Base-by-base conservation (phyloP, 352 stramenopile species). In the Globisporangium apiculatum region DNA sequence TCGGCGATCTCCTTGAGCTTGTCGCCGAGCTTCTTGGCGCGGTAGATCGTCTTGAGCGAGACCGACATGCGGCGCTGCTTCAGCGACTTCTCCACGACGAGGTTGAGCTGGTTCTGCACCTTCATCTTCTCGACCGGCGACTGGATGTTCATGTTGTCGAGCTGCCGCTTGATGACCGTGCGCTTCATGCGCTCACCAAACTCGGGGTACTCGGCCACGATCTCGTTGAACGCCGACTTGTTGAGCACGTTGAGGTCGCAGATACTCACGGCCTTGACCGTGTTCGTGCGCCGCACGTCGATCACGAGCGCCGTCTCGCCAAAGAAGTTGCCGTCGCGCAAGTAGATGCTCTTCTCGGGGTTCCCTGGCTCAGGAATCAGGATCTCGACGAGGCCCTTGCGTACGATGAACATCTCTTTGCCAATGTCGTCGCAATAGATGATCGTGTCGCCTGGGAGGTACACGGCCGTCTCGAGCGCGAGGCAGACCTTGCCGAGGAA, bases 381-480 rank as follows among this genome's bases (percentile, higher is more conserved):
- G 54, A 95, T 85, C 53, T 88, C 76, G 0, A 93, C 82, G n/a
- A 91, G 64, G 0, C 86, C 86, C 62, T 88, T 89, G n/a, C 77
- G 78, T 7, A 94, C 74, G 48, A 95, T 91, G 59, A 92, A 94
- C 79, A 94, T 91, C 58, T 91, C 80, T 58, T 87, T 88, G 58
- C 83, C 84, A 14, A 91, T 87, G 41, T 91, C 78, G 50, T 91
- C 76, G 52, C 75, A 81, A 64, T 90, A 87, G 61, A 94, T 91
- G 55, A 89, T 89, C 6, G 73, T 89, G 42, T 91, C 82, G 1
- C 79, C 82, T 15, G 82, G 82, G 2, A 91, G 61, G 57, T 89
- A 91, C 14, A 89, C 82, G 3, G 82, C 79, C 14, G 82, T 91
- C 66, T 89, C 79, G 24, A 91, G 67, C 0, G 76, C 79, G 11